A percentile compares a stretch with the other conserved stretches of the same genome.
Evolutionary conservation across 2,329 filamentous ascomycete species (phyloP).

Genomic region (Trichoderma guizhouense): DNA sequence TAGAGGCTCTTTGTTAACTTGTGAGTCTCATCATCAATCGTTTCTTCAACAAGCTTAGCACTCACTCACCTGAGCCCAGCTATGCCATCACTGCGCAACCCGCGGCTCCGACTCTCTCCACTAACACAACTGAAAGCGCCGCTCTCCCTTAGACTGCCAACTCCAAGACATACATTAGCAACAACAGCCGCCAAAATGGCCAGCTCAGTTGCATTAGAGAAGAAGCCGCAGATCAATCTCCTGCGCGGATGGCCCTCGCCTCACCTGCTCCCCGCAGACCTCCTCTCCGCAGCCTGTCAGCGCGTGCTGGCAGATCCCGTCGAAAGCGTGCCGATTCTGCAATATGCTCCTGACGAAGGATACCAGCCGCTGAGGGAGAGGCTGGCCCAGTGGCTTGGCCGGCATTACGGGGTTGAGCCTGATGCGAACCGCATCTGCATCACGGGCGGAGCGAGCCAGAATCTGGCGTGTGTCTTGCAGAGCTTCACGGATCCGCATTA

Average conservation of each 20-base stretch:
- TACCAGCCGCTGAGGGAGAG: conserved; percentile 65
- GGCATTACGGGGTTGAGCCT: conserved; percentile 51
- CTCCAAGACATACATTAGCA: not conserved
- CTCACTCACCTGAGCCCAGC: not conserved
- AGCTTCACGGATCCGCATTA: conserved; percentile 76
- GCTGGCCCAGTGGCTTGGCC: conserved; percentile 67
- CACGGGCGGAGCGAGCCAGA: conserved; percentile 82
- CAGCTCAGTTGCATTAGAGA: not conserved
- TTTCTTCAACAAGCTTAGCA: not conserved
- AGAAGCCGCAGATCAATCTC: conserved; percentile 54
- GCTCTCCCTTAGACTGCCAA: not conserved
- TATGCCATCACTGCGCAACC: not conserved
- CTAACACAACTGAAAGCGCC: not conserved
- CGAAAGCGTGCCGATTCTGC: conserved; percentile 61
- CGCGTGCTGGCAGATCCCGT: conserved; percentile 58
- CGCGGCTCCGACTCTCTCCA: not conserved
- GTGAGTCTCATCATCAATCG: not conserved
- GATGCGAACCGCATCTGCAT: conserved; percentile 67
- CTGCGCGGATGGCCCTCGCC: conserved; percentile 65
- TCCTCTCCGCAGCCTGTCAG: conserved; percentile 59
- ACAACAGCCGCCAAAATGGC: not conserved
- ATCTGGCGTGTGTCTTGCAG: conserved; percentile 70
- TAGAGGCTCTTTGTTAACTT: not conserved
- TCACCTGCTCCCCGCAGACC: conserved; percentile 60
- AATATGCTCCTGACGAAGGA: conserved; percentile 77